Evolutionary conservation across 345 rosid species (phyloP), one percentile per base, ranked within the genome.

Genomic region (Pugionium dolabratum): DNA sequence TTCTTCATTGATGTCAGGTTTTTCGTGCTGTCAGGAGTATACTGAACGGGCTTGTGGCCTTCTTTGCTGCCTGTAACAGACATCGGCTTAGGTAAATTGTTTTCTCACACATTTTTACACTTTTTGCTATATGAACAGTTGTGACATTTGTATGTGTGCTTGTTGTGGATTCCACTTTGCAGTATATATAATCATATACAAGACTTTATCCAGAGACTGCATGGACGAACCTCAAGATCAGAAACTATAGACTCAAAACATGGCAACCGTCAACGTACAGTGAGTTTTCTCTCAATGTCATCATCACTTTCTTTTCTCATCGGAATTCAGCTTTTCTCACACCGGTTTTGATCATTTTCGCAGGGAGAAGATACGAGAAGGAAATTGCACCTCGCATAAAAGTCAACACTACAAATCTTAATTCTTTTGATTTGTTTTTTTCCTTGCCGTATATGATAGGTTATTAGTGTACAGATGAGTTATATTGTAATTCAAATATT

Each of bases 1-100:
- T 25, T 54, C 0, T 62, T 39, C 43, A 4, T 40, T 69, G 67
- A 78, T 78, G 18, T 69, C 93, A 94, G 95, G 83, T 91, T 61
- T 95, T 91, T 52, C 96, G 91, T 67, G 96, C 98, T 37, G 78
- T 95, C 9, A 89, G 85, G 80, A 87, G 95, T 57, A 95, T 95
- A 75, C 67, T 91, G 69, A 79, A 95, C 69, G 99, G 99, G 26
- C 82, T 89, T 64, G 86, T 86, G 30, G 99, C 91, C 51, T 86
- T 87, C 83, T 91, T 91, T 67, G 68, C 85, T 30, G 85, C 96
- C 30, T 95, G 99, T 83, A 91, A 95, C 79, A 81, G 99, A 75
- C 99, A 95, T 78, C 97, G 98, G 52, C 96, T 95, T 41, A 89
- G 99, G 99, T 95, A 76, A 67, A 46, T 28, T 27, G 9, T 62